phyloP scores from a whole-genome alignment of 1,284 basidiomycete genomes.

The Trametes versicolor region DNA sequence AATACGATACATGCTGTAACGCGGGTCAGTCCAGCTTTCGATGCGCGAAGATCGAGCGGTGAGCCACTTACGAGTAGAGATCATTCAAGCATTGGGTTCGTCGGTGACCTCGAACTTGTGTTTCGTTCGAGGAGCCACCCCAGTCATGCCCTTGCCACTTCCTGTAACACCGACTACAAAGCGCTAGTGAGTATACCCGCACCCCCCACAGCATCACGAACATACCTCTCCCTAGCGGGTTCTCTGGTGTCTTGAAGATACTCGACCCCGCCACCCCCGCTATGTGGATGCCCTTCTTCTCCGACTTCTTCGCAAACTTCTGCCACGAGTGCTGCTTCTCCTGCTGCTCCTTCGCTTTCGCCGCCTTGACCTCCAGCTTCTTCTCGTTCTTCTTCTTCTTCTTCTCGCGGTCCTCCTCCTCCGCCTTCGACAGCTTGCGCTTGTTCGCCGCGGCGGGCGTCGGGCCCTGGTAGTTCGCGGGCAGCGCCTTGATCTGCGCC shows the following conservation, averaged over 20 bases:
- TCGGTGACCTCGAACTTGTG: conserved; percentile 77
- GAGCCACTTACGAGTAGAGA: conserved; percentile 17
- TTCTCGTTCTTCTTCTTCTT: conserved; percentile 98
- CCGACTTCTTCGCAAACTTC: conserved; percentile 96
- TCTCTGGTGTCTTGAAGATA: conserved; percentile 97
- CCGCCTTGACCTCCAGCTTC: conserved; percentile 87
- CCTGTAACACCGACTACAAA: conserved; percentile 87
- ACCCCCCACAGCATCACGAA: conserved; percentile 24
- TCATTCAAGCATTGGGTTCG: conserved; percentile 45
- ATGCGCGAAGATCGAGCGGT: too few relatives aligned
- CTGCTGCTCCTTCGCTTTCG: conserved; percentile 90
- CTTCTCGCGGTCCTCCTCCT: conserved; percentile 90
- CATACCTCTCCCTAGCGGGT: conserved; percentile 87
- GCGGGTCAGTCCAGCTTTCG: not conserved
- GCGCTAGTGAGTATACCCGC: not conserved
- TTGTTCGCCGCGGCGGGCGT: conserved; percentile 61
- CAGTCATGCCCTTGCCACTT: conserved; percentile 93
- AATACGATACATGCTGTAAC: conserved; percentile 28
- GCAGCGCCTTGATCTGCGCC: conserved; percentile 76
- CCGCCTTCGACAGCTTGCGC: conserved; percentile 81
- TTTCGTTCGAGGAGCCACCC: conserved; percentile 76
- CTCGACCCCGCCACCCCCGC: conserved; percentile 89
- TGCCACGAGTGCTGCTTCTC: conserved; percentile 95
- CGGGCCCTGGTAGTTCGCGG: conserved; percentile 58
- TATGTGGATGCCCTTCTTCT: conserved; percentile 94